Conservation (phyloP, 139 green algal species). For the Chlorella sp. region DNA sequence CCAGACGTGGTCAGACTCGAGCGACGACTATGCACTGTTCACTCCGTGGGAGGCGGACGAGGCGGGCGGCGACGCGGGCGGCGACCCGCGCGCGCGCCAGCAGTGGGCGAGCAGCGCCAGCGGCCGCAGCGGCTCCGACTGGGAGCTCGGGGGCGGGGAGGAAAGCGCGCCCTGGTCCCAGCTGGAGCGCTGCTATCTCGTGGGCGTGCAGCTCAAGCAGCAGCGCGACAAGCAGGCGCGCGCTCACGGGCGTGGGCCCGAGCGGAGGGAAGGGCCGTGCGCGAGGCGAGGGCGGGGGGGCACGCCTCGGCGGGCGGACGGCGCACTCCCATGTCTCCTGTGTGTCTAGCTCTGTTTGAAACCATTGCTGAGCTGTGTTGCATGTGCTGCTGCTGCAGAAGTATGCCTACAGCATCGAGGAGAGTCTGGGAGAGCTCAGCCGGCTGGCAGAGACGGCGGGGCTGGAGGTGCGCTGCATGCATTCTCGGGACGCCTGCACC, state of each 20-base stretch:
- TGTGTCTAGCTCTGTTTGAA: no score
- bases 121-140: background rate
- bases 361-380: no score
- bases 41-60: no score
- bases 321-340: no score
- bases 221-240: background rate
- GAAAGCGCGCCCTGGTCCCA: no score
- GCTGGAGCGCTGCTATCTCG: conserved; percentile 21
- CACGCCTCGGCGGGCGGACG: no score
- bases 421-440: conserved; percentile 90
- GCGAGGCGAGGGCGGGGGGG: no score
- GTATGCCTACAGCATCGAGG: conserved; percentile 67
- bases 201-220: conserved; percentile 25
- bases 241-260: background rate
- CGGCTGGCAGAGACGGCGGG: conserved; percentile 90
- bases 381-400: no score
- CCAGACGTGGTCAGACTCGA: no score
- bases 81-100: background rate
- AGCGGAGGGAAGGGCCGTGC: no score
- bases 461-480: conserved; percentile 56
- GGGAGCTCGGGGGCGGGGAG: background rate
- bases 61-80: no score
- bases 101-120: background rate
- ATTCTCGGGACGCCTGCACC: background rate
- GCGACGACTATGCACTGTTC: no score